Conservation (phyloP, 805 yeast species). For the Teunomyces cretensis region DNA sequence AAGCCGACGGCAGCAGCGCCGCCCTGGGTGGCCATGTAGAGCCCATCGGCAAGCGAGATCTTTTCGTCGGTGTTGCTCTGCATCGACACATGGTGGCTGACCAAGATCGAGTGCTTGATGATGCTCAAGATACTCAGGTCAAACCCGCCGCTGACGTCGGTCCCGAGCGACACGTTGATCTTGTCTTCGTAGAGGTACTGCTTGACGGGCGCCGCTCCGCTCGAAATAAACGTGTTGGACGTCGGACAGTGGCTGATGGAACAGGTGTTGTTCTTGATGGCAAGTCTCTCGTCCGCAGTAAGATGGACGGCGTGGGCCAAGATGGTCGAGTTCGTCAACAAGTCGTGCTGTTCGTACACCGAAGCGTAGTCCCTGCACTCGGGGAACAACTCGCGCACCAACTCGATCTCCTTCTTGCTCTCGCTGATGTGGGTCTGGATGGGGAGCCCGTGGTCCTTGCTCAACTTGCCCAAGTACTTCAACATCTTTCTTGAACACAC, state of each 20-base stretch:
- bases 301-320: constrained; percentile 90
- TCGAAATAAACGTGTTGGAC: constrained; percentile 81
- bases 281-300: constrained; percentile 56
- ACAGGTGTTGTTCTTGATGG: constrained; percentile 53
- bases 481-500: constrained; percentile 69
- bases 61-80: constrained; percentile 37
- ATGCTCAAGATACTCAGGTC: constrained; percentile 39
- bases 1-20: constrained; percentile 79
- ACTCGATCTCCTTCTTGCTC: constrained; percentile 67
- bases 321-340: constrained; percentile 66
- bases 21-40: constrained; percentile 83
- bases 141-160: constrained; percentile 45
- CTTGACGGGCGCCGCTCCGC: constrained; percentile 86
- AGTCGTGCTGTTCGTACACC: constrained; percentile 65
- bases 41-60: constrained; percentile 65
- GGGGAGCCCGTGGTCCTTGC: constrained; percentile 53
- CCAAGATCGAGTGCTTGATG: constrained; percentile 34
- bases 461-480: constrained; percentile 58
- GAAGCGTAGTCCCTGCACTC: constrained; percentile 65
- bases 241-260: constrained; percentile 94
- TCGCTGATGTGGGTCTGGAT: constrained; percentile 93
- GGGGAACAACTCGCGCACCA: constrained; percentile 76
- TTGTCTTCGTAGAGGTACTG: constrained; percentile 58
- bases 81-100: constrained; percentile 42
- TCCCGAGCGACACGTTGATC: constrained; percentile 70